phyloP scores from a whole-genome alignment of 108 stramenopile species.

The Cylindrotheca fusiformis region DNA sequence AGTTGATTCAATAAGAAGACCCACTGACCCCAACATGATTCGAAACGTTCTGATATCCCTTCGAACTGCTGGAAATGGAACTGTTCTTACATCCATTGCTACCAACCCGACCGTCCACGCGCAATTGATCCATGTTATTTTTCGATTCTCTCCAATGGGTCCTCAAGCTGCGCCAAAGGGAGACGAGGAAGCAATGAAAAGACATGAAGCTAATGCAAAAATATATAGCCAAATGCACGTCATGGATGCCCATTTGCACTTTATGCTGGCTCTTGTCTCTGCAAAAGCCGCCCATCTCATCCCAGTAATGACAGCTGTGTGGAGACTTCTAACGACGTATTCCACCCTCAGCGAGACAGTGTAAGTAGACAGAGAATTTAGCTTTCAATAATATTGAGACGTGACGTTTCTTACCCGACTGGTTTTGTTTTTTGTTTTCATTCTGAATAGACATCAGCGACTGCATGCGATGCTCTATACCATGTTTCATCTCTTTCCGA shows the following conservation, averaged over 20 bases:
- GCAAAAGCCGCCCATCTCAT: slow-evolving; percentile 42
- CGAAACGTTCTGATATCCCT: slow-evolving; percentile 42
- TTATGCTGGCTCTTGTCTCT: slow-evolving; percentile 56
- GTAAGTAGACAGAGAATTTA: too few species aligned
- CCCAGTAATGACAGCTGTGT: slow-evolving; percentile 35
- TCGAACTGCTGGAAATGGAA: slow-evolving; percentile 48
- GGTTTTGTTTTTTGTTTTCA: too few species aligned
- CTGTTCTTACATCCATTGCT: slow-evolving; percentile 33
- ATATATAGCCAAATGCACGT: slow-evolving; percentile 26
- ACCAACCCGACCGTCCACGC: slow-evolving; percentile 35
- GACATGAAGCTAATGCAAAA: slow-evolving; percentile 1
- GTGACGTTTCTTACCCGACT: too few species aligned
- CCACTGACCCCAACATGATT: slow-evolving; percentile 37
- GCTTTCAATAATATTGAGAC: too few species aligned
- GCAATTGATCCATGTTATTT: slow-evolving; percentile 41
- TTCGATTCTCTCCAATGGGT: slow-evolving; percentile 42
- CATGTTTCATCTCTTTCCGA: slow-evolving; percentile 45
- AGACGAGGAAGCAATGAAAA: slow-evolving; percentile 2
- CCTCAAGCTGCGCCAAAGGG: slow-evolving; percentile 7
- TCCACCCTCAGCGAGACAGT: neutral
- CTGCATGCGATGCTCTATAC: slow-evolving; percentile 44
- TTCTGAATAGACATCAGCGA: slow-evolving; percentile 24
- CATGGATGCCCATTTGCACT: slow-evolving; percentile 53
- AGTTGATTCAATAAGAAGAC: slow-evolving; percentile 36
- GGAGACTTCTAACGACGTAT: slow-evolving; percentile 36